These are phyloP conservation scores for Neurospora africana DNA, from an alignment of 495 filamentous ascomycete species.

Conservation along the genomic window DNA sequence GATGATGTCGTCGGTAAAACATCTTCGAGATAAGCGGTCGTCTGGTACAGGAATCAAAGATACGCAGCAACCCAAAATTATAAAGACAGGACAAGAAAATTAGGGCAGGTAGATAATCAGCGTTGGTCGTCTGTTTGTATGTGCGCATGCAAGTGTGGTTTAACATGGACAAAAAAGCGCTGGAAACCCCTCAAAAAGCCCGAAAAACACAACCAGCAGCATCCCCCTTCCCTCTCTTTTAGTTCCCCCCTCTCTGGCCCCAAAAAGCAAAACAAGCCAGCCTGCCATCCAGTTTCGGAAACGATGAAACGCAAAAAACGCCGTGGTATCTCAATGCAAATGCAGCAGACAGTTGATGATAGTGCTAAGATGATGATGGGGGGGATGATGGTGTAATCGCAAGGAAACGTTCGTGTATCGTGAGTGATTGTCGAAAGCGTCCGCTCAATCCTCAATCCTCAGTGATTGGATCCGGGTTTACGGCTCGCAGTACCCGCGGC, in stretches of 20 bases:
- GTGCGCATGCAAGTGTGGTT: background rate
- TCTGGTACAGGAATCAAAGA: background rate
- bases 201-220: background rate
- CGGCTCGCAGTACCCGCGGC: conserved; percentile 39
- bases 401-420: background rate
- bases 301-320: background rate
- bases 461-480: conserved; percentile 37
- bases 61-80: background rate
- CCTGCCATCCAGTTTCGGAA: background rate
- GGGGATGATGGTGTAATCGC: background rate
- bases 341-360: background rate
- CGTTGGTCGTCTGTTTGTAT: background rate
- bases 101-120: background rate
- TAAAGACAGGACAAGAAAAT: background rate
- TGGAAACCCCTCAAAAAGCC: background rate
- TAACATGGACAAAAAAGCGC: background rate
- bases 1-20: background rate
- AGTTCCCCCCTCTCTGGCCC: background rate
- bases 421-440: background rate
- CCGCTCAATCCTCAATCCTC: conserved; percentile 12
- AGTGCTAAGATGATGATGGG: background rate
- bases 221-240: background rate
- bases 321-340: background rate
- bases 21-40: background rate
- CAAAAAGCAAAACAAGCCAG: background rate